Conservation (phyloP, 1,284 basidiomycete species). For the Papiliotrema laurentii region DNA sequence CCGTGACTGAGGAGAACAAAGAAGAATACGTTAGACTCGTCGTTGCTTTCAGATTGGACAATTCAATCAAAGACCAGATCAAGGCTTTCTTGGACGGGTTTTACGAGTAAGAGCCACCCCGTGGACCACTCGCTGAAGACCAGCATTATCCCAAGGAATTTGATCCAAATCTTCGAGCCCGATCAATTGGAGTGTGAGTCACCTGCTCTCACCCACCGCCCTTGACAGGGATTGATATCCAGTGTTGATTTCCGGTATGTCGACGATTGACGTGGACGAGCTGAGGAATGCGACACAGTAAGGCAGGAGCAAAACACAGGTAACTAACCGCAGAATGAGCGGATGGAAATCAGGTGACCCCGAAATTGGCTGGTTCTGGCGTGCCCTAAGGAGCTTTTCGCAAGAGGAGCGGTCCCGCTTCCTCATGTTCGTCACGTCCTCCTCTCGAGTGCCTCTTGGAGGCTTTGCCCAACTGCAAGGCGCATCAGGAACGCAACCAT, state of each 20-base stretch:
- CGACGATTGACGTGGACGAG: constrained; percentile 98
- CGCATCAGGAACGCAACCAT: constrained; percentile 88
- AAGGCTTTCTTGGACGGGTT: constrained; percentile 86
- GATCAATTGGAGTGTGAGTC: constrained; percentile 78
- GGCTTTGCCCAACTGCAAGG: constrained; percentile 92
- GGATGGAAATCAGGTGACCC: constrained; percentile 62
- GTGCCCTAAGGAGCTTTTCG: constrained; percentile 94
- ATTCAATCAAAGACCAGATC: constrained; percentile 95
- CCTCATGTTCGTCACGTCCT: constrained; percentile 89
- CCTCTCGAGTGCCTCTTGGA: constrained; percentile 87
- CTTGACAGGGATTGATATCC: constrained; percentile 18
- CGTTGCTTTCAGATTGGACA: constrained; percentile 77
- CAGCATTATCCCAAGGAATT: constrained; percentile 45
- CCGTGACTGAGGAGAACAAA: constrained; percentile 94
- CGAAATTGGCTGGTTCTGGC: constrained; percentile 98
- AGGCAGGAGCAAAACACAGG: constrained; percentile 2
- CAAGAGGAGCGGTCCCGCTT: constrained; percentile 95
- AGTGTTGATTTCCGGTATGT: constrained; percentile 91
- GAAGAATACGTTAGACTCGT: constrained; percentile 88
- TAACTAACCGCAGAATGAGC: constrained; percentile 27
- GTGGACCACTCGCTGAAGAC: constrained; percentile 46
- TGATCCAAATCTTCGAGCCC: constrained; percentile 75
- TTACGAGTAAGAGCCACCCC: constrained; percentile 63
- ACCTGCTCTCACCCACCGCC: constrained; percentile 17
- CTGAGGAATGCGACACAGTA: constrained; percentile 73